Evolutionary conservation across 768 basidiomycete species (phyloP).

Genomic region (Kwoniella heveanensis): DNA sequence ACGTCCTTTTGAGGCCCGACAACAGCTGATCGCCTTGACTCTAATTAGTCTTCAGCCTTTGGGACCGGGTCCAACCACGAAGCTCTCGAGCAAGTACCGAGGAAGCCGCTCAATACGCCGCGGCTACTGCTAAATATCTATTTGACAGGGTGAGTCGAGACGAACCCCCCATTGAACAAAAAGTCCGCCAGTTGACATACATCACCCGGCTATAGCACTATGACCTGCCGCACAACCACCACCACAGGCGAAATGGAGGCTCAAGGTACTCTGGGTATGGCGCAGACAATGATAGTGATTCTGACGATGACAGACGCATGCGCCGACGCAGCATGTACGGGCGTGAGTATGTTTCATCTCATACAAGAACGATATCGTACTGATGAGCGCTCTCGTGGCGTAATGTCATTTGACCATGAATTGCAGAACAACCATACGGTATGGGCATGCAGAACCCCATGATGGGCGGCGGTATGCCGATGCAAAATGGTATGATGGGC

Average conservation of each 20-base stretch:
- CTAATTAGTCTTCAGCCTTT: constrained; percentile 42
- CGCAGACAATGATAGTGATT: constrained; percentile 35
- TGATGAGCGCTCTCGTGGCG: too few relatives aligned
- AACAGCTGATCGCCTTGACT: neutral
- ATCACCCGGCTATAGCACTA: too few relatives aligned
- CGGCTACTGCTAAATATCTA: constrained; percentile 50
- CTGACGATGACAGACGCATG: constrained; percentile 31
- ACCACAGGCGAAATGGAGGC: constrained; percentile 9
- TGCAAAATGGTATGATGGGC: constrained; percentile 19
- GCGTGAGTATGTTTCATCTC: too few relatives aligned
- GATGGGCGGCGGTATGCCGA: constrained; percentile 23
- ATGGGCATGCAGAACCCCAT: constrained; percentile 22
- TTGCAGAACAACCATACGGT: constrained; percentile 21
- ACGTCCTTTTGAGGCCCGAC: too few relatives aligned
- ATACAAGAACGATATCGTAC: too few relatives aligned
- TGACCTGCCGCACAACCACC: constrained; percentile 29
- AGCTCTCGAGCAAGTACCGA: constrained; percentile 34
- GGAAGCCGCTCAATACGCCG: constrained; percentile 49
- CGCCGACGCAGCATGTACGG: constrained; percentile 29
- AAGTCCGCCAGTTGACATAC: too few relatives aligned
- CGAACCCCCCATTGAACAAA: too few relatives aligned
- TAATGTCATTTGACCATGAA: too few relatives aligned
- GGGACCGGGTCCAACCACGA: constrained; percentile 43
- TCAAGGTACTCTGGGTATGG: constrained; percentile 34
- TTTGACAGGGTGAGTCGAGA: constrained; percentile 42